Evolutionary conservation across 1,284 basidiomycete species (phyloP).

Genomic region (Apiotrichum brassicae): DNA sequence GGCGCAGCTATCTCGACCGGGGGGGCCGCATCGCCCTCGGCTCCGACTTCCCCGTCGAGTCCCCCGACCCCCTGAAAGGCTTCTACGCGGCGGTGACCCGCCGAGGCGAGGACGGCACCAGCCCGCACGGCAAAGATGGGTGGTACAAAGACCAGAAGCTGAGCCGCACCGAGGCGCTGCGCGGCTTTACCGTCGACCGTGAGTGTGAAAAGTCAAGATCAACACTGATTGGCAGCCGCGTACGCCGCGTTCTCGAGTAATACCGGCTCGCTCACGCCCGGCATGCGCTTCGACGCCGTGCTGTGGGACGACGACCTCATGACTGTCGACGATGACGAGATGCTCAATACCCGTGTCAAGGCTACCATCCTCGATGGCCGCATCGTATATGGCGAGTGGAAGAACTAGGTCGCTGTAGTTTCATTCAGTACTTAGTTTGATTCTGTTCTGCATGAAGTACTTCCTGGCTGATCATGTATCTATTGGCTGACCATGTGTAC

Average conservation of each 20-base stretch:
- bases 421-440: background rate
- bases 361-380: slow-evolving; percentile 73
- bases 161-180: slow-evolving; percentile 59
- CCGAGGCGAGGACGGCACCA: slow-evolving; percentile 60
- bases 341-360: slow-evolving; percentile 64
- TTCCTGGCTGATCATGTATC: too few relatives aligned
- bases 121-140: slow-evolving; percentile 71
- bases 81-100: slow-evolving; percentile 83
- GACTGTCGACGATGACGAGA: slow-evolving; percentile 56
- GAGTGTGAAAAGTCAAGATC: slow-evolving; percentile 2
- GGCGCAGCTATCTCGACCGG: slow-evolving; percentile 62
- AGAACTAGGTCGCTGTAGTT: background rate
- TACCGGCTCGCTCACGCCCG: slow-evolving; percentile 59
- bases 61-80: slow-evolving; percentile 51
- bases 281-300: slow-evolving; percentile 81
- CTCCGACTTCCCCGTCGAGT: slow-evolving; percentile 86
- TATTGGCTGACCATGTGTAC: too few relatives aligned
- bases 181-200: slow-evolving; percentile 72
- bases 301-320: slow-evolving; percentile 74
- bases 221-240: slow-evolving; percentile 50
- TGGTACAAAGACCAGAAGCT: slow-evolving; percentile 72
- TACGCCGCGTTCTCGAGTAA: slow-evolving; percentile 70
- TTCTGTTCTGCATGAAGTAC: background rate
- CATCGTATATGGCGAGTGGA: slow-evolving; percentile 51
- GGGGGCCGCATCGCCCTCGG: slow-evolving; percentile 64